Evolutionary conservation across 2,329 filamentous ascomycete genomes (phyloP), one percentile per base, ranked within the genome.

Genomic region (Penicillium expansum): DNA sequence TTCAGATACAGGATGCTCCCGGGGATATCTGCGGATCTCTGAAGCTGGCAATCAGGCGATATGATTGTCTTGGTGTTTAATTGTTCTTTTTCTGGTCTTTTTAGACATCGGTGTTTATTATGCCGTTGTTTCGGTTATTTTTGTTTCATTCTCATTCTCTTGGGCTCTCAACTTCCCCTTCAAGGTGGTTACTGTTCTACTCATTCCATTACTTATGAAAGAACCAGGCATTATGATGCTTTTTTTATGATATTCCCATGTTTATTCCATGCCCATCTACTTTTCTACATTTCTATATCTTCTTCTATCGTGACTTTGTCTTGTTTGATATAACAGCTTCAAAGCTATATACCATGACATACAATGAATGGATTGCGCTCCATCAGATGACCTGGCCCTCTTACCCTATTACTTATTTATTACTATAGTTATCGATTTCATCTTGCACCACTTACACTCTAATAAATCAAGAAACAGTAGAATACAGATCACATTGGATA

Each of bases 401-500:
- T n/a, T 20, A n/a, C 18, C 5, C 14, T 14, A 20, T 14, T 43
- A 52, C 14, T 24, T 24, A 24, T 51, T 27, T 43, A 47, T 11
- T 14, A 20, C 14, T 33, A 24, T 27, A n/a, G n/a, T n/a, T n/a
- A 35, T 13, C 38, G 35, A 14, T 14, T 20, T 44, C 29, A 32
- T 32, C 5, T 30, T 22, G 3, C 18, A 24, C 48, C 7, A 42
- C 9, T 24, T 39, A 14, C 14, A 13, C 33, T 22, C 13, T n/a
- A n/a, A 7, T 20, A 13, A 29, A 41, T 8, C 30, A 44, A 14
- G 20, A 39, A 55, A 59, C 49, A 20, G 48, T 64, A 65, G 55
- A 64, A 66, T 65, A 64, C 62, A 62, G 60, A 63, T 66, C 62
- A 63, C 59, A 66, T 65, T 67, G 64, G 64, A 67, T 67, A 67